Base-by-base conservation (phyloP, 345 rosid species). In the Dimocarpus longan region DNA sequence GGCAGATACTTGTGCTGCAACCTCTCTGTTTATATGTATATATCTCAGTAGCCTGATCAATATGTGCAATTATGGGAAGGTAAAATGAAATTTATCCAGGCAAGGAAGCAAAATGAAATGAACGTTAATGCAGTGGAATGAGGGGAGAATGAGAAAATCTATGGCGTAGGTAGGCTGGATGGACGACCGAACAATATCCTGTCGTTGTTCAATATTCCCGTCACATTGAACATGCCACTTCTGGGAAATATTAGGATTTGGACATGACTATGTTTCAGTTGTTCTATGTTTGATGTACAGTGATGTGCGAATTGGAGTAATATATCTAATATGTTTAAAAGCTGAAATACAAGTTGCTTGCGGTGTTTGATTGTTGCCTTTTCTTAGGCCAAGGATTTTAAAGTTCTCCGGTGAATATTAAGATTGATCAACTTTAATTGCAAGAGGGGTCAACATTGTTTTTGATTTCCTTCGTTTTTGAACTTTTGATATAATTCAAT, bases 221-320 rank as follows among this genome's bases (percentile, higher is more conserved):
- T 7, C n/a, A 10, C 39, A n/a, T 32, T 52, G 46, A 50, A 52
- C 37, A 1, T 74, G 6, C 32, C 0, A 5, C 24, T 7, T 21
- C 52, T 2, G 8, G 48, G 42, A 50, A 52, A 12, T 50, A 10
- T 32, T 66, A 24, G 11, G 21, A 60, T 62, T 12, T 62, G 10
- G 32, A 60, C 21, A 21, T 73, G 76, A 66, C 16, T 32, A 12
- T 54, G 39, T 44, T 12, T 42, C 19, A 44, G 21, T 13, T 57
- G 65, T 62, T 43, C 52, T 46, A 8, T 71, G 77, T 16, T 68
- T 56, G 5, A 68, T 78, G 76, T 78, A 67, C 75, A 75, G 66
- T 11, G 43, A 63, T 69, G 15, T 22, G 2, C 5, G 19, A 5
- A 24, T 60, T 40, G 10, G 13, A 13, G 19, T 10, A 19, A 56